Percentiles rank a stretch among this genome's conserved stretches.
These are phyloP conservation scores for Cyclanthera cordifolia DNA, from an alignment of 306 rosid genomes.

Conservation along the genomic window DNA sequence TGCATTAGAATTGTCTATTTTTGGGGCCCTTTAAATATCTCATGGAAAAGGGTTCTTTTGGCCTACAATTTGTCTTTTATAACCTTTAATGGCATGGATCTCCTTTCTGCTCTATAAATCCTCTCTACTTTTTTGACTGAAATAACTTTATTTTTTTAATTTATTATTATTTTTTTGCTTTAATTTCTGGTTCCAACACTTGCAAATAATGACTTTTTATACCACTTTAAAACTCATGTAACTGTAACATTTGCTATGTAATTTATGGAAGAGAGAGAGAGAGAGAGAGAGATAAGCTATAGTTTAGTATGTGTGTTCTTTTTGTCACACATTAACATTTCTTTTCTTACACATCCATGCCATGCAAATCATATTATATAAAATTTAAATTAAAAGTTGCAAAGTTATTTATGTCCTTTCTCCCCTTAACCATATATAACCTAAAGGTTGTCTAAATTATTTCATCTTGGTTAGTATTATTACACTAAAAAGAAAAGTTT, in stretches of 20 bases:
- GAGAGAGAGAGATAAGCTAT: neutral
- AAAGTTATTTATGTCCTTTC: too few relatives aligned
- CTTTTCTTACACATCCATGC: too few relatives aligned
- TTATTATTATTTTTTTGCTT: slow-evolving; percentile 12
- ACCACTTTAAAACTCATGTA: neutral
- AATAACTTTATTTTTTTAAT: slow-evolving; percentile 14
- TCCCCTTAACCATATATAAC: too few relatives aligned
- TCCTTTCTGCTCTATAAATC: slow-evolving; percentile 25
- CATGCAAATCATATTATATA: too few relatives aligned
- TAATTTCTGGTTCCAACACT: slow-evolving; percentile 10
- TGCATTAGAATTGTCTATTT: slow-evolving; percentile 36
- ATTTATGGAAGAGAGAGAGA: neutral
- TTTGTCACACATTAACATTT: too few relatives aligned
- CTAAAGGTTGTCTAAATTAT: too few relatives aligned
- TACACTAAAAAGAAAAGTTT: too few relatives aligned
- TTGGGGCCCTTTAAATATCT: slow-evolving; percentile 32
- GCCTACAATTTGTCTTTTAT: slow-evolving; percentile 30
- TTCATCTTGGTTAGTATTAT: too few relatives aligned
- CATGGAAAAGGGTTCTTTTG: slow-evolving; percentile 42
- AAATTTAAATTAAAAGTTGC: too few relatives aligned
- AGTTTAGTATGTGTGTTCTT: too few relatives aligned
- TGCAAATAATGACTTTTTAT: neutral
- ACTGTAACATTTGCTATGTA: too few relatives aligned
- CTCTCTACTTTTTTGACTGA: slow-evolving; percentile 43
- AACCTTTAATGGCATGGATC: slow-evolving; percentile 49